Conservation (phyloP, 208 protist genomes). For the Naegleria gruberi region DNA sequence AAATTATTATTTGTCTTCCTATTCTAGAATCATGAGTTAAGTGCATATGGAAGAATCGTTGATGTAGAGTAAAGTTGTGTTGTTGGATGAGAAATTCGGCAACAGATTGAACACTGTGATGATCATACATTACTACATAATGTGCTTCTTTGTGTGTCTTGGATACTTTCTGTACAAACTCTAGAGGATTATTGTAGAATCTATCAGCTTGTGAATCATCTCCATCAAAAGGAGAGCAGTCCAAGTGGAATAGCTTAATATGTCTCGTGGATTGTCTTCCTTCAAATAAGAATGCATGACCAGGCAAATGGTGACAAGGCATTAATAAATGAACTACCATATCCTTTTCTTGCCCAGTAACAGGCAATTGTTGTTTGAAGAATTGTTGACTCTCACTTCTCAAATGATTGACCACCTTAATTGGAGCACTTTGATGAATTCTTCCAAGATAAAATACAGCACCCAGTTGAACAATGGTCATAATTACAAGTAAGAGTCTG, state of each 20-base stretch:
- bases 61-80: neutral
- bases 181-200: neutral
- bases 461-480: neutral
- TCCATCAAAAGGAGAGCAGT: neutral
- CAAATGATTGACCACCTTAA: neutral
- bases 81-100: neutral
- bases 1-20: neutral
- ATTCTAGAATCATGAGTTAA: neutral
- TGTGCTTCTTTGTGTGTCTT: neutral
- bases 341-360: neutral
- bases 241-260: neutral
- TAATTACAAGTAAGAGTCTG: neutral
- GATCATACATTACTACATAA: slow-evolving; percentile 9
- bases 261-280: no score
- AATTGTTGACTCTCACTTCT: neutral
- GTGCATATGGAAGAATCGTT: neutral
- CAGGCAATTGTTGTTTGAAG: neutral
- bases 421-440: slow-evolving; percentile 2
- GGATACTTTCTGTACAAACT: neutral
- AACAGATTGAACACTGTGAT: neutral
- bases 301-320: slow-evolving; percentile 6
- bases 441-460: neutral
- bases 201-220: neutral
- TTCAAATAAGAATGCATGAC: neutral
- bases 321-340: neutral